Conservation (phyloP, 2,329 filamentous ascomycete species). For the Claviceps monticola region DNA sequence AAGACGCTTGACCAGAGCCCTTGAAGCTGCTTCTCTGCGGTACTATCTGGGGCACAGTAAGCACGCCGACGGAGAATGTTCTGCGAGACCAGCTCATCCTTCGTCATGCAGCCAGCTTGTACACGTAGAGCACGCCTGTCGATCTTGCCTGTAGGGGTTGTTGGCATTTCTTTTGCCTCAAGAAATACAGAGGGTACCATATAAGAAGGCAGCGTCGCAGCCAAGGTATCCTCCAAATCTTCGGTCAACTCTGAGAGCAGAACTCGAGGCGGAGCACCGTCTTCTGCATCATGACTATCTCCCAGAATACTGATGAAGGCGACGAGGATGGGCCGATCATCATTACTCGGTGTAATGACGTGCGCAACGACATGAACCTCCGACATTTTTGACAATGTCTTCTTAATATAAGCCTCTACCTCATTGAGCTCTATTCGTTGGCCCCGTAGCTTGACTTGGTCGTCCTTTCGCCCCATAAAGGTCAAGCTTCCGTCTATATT, state of each 20-base stretch:
- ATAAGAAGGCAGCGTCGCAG: neutral
- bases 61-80: neutral
- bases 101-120: neutral
- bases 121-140: neutral
- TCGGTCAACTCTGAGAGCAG: neutral
- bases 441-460: slow-evolving; percentile 14
- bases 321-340: neutral
- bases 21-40: neutral
- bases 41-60: neutral
- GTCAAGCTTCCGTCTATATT: slow-evolving; percentile 10
- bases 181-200: neutral
- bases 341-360: no score
- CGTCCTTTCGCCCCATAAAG: slow-evolving; percentile 13
- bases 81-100: neutral
- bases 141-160: neutral
- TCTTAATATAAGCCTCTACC: slow-evolving; percentile 5
- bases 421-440: slow-evolving; percentile 13
- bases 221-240: neutral
- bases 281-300: neutral
- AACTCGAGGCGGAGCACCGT: neutral
- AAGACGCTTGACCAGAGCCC: slow-evolving; percentile 20
- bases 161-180: neutral
- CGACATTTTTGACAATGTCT: neutral
- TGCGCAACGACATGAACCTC: neutral
- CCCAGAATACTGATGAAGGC: neutral